Base-by-base conservation (phyloP, 2,329 filamentous ascomycete genomes). In the Pleochaeta shiraiana region DNA sequence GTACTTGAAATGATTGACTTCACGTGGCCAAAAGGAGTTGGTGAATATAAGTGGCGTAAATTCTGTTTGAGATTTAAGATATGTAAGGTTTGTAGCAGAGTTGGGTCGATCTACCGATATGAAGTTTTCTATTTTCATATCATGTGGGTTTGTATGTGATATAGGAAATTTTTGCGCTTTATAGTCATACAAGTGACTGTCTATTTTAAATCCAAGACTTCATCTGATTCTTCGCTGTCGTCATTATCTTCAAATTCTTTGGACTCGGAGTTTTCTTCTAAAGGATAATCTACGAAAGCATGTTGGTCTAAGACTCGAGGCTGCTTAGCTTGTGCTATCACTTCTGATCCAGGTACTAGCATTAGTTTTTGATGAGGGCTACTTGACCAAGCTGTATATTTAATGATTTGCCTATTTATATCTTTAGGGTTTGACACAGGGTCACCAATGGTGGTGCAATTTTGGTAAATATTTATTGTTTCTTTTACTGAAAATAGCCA, bases 151-250 rank as follows among this genome's bases (percentile, higher is more conserved):
- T 37, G 34, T 16, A 37, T 37, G 34, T 37, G 34, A 16, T 37
- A 37, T 37, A 37, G 34, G 34, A 37, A 7, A 37, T 7, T 37
- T 37, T 55, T n/a, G 50, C 50, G 3, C 50, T 55, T 55, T 55
- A 55, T 28, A 55, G 50, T 55, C 50, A 28, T 55, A 24, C 50
- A n/a, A n/a, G 50, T n/a, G 50, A 55, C 50, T 55, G n/a, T 55
- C 26, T 28, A 28, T 55, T 55, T 55, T 55, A 55, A 55, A 55
- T 55, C 50, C 50, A 55, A 26, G 26, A 24, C 26, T 28, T 28
- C 24, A 28, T 7, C 50, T 28, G 50, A 55, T 24, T 28, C 24
- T 55, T 55, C 50, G 9, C 24, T 28, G 6, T 55, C 50, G 7
- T 55, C 50, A 6, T 50, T 21, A n/a, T 55, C 21, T 55, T 55